Evolutionary conservation across 352 stramenopile genomes (phyloP), one percentile per base, ranked within the genome.

Genomic region (Phytophthora citricola): DNA sequence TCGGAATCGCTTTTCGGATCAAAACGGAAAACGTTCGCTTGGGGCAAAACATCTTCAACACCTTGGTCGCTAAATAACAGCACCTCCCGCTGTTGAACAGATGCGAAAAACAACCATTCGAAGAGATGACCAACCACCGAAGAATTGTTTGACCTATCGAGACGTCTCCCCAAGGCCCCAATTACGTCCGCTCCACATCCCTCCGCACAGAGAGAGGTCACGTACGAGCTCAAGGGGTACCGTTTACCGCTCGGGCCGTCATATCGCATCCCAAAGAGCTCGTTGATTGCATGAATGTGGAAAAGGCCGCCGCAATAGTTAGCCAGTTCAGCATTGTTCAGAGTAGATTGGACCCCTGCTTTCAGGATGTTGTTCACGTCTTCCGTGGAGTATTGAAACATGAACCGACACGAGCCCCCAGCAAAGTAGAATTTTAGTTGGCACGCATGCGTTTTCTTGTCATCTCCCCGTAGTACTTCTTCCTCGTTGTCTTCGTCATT

Each of bases 381-480:
- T 1, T 46, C 8, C 24, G 60, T 66, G 6, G 54, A 15, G 44
- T 43, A 67, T 38, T 69, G 43, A 50, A 70, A 71, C 60, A 75
- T 71, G 51, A 72, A 71, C 12, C 62, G 51, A 45, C 62, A 72
- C 17, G 58, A 66, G 5, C 57, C 62, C 39, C 62, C 67, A 45
- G 62, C 62, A 54, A 68, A 76, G 52, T 68, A 76, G 34, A 76
- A 58, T 40, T 76, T 76, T 9, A 73, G 10, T 17, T 32, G 0
- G 29, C 29, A 34, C 2, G 47, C 38, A 26, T 69, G 24, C 12
- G 10, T 51, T 47, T 62, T 64, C 43, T 58, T 59, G 31, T 61
- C n/a, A n/a, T n/a, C n/a, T n/a, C n/a, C 14, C 17, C 32, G 24
- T 62, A 40, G 50, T 14, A 38, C 36, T 39, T 60, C 20, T 34